A percentile compares a stretch with the other conserved stretches of the same genome.
Evolutionary conservation across 306 rosid species (phyloP).

Genomic region (Vachellia pachyceras): DNA sequence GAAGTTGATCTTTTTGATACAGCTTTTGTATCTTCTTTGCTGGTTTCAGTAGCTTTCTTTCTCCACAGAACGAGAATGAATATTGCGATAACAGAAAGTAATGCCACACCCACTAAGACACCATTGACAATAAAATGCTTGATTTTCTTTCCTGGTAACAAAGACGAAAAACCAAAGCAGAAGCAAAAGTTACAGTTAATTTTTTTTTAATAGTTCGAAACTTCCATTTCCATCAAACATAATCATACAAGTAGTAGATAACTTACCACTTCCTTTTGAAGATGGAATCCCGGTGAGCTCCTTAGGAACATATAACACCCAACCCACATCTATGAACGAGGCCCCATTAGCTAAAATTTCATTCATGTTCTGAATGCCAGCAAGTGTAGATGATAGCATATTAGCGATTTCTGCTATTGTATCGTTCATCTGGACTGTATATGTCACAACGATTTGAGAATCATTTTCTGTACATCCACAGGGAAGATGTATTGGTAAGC

Average conservation of each 20-base stretch:
- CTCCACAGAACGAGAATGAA: slow-evolving; percentile 41
- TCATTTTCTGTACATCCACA: slow-evolving; percentile 66
- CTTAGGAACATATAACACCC: slow-evolving; percentile 73
- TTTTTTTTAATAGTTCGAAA: background rate
- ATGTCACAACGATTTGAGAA: slow-evolving; percentile 61
- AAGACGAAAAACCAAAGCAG: slow-evolving; percentile 9
- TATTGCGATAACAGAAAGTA: slow-evolving; percentile 46
- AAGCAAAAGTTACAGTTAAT: background rate
- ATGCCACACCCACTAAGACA: slow-evolving; percentile 40
- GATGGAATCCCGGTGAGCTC: slow-evolving; percentile 54
- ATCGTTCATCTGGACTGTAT: slow-evolving; percentile 61
- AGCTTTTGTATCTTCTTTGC: slow-evolving; percentile 36
- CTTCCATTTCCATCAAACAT: background rate
- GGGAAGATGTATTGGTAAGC: slow-evolving; percentile 50
- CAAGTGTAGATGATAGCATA: slow-evolving; percentile 43
- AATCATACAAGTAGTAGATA: background rate
- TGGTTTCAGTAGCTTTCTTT: slow-evolving; percentile 38
- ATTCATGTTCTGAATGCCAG: slow-evolving; percentile 52
- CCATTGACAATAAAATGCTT: slow-evolving; percentile 42
- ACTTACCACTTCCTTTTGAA: slow-evolving; percentile 35
- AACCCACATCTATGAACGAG: slow-evolving; percentile 37
- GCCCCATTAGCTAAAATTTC: slow-evolving; percentile 30
- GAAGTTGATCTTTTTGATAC: slow-evolving; percentile 44
- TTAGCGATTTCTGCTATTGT: slow-evolving; percentile 48
- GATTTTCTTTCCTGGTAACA: slow-evolving; percentile 42